Evolutionary conservation across 2,329 filamentous ascomycete genomes (phyloP).

Genomic region (Exophiala lecanii-corni): DNA sequence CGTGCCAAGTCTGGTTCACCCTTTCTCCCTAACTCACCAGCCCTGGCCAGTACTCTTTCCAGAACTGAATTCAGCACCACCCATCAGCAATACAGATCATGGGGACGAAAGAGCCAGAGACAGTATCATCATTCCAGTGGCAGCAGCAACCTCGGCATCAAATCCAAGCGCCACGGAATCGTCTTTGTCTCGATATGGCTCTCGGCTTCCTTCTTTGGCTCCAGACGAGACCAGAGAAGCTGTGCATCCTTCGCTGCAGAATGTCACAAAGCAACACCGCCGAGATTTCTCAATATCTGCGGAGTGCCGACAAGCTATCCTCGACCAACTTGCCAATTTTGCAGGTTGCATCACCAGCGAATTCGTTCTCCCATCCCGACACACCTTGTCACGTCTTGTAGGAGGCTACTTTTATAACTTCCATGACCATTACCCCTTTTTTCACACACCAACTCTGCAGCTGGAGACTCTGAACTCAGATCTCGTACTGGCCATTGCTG

Average conservation of each 20-base stretch:
- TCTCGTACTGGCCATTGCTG: slow-evolving; percentile 26
- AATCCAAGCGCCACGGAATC: too few relatives aligned
- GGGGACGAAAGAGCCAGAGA: too few relatives aligned
- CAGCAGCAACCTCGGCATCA: too few relatives aligned
- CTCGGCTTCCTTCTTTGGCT: slow-evolving; percentile 36
- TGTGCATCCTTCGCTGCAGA: slow-evolving; percentile 13
- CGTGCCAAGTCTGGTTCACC: too few relatives aligned
- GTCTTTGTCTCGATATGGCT: slow-evolving; percentile 37
- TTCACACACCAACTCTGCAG: slow-evolving; percentile 23
- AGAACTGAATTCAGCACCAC: too few relatives aligned
- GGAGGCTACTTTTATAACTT: slow-evolving; percentile 27
- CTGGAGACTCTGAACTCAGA: slow-evolving; percentile 22
- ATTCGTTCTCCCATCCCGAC: slow-evolving; percentile 26
- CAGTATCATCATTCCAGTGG: too few relatives aligned
- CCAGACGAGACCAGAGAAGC: slow-evolving; percentile 37
- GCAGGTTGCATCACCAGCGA: slow-evolving; percentile 14
- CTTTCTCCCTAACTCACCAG: too few relatives aligned
- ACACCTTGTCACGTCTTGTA: slow-evolving; percentile 26
- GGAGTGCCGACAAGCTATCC: slow-evolving; percentile 31
- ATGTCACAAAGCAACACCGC: slow-evolving; percentile 14
- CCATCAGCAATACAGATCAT: too few relatives aligned
- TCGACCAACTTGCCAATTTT: slow-evolving; percentile 23
- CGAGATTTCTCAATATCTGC: slow-evolving; percentile 32
- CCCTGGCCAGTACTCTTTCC: too few relatives aligned
- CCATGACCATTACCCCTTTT: slow-evolving; percentile 27